A percentile compares a stretch with the other conserved stretches of the same genome.
phyloP scores from a whole-genome alignment of 2,329 filamentous ascomycete genomes.

The Ophiocordyceps camponoti-floridani region DNA sequence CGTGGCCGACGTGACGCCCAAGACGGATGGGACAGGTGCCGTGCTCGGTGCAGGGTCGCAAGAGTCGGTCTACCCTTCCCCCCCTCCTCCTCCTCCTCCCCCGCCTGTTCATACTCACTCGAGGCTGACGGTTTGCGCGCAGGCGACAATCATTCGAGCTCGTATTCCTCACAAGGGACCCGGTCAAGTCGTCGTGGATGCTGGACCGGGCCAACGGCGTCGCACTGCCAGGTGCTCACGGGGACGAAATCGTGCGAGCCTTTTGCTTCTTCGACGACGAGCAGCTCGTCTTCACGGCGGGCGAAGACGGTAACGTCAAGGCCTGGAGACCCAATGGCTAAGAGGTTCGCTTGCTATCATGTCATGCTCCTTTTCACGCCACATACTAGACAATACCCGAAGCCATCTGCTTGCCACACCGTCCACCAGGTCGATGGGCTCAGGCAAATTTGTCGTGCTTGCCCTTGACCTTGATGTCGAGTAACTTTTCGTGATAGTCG shows the following conservation, averaged over 20 bases:
- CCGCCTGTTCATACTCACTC: neutral
- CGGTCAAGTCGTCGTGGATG: constrained; percentile 25
- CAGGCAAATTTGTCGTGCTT: constrained; percentile 70
- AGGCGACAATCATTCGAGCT: constrained; percentile 41
- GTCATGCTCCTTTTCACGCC: neutral
- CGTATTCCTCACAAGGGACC: constrained; percentile 35
- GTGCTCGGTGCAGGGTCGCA: constrained; percentile 49
- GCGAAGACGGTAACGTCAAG: constrained; percentile 39
- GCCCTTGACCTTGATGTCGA: constrained; percentile 77
- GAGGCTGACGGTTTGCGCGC: neutral
- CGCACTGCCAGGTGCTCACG: constrained; percentile 42
- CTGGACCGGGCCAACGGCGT: constrained; percentile 38
- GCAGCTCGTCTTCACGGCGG: constrained; percentile 38
- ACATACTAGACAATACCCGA: neutral
- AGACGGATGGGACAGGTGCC: constrained; percentile 38
- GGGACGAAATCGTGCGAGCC: constrained; percentile 42
- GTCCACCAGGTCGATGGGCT: neutral
- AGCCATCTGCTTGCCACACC: neutral
- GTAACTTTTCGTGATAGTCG: constrained; percentile 70
- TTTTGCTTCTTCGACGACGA: constrained; percentile 47
- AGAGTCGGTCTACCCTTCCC: constrained; percentile 40
- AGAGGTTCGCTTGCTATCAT: neutral
- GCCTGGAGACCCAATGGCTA: constrained; percentile 26
- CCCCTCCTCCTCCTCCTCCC: too few species aligned
- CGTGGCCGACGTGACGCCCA: constrained; percentile 46